Conservation (phyloP, 805 yeast species). For the Tetrapisispora namnaoensis region DNA sequence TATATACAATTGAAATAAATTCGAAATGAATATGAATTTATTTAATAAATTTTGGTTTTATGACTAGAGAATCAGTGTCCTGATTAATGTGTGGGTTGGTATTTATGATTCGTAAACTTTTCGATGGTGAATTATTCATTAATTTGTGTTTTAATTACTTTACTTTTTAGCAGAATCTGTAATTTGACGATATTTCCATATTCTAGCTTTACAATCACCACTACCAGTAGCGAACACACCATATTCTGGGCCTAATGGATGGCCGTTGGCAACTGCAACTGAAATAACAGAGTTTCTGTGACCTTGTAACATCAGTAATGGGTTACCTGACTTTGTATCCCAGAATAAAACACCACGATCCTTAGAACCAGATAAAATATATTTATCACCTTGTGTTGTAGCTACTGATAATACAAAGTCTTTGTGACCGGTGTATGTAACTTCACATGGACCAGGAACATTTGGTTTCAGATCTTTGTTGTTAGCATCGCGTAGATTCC, state of each 20-base stretch:
- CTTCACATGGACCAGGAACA: slow-evolving; percentile 59
- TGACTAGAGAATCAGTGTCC: neutral
- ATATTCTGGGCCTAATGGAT: slow-evolving; percentile 43
- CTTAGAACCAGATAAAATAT: slow-evolving; percentile 87
- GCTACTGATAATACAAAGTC: slow-evolving; percentile 93
- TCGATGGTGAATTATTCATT: slow-evolving; percentile 7
- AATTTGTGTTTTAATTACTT: slow-evolving; percentile 11
- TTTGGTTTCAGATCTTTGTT: slow-evolving; percentile 32
- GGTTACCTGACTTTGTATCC: slow-evolving; percentile 89
- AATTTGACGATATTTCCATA: slow-evolving; percentile 68
- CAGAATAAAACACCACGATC: slow-evolving; percentile 96
- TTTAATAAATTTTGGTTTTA: neutral
- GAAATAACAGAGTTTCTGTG: slow-evolving; percentile 92
- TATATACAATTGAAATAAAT: slow-evolving; percentile 2
- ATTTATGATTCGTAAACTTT: neutral
- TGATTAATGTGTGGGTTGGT: neutral
- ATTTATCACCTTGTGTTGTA: slow-evolving; percentile 85
- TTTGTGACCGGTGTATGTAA: slow-evolving; percentile 90
- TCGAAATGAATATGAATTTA: neutral
- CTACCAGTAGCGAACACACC: slow-evolving; percentile 94
- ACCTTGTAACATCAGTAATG: slow-evolving; percentile 91
- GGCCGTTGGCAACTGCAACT: slow-evolving; percentile 81
- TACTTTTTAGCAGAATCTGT: slow-evolving; percentile 2
- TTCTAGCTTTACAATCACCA: slow-evolving; percentile 95
- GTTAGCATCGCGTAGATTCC: slow-evolving; percentile 54